Evolutionary conservation across 768 basidiomycete species (phyloP).

Genomic region (Lentinula sp.): DNA sequence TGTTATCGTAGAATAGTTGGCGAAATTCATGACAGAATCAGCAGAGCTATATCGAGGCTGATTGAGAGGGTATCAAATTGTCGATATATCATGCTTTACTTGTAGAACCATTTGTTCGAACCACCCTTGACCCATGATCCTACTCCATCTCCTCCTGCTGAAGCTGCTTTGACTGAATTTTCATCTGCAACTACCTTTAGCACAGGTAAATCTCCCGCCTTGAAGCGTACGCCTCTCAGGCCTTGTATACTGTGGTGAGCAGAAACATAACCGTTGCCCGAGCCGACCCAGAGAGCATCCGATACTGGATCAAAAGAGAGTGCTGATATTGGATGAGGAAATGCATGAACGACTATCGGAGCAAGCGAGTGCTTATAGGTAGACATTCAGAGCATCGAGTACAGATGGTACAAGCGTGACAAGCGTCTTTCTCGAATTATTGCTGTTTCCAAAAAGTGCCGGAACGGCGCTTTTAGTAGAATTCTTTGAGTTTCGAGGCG

Average conservation of each 20-base stretch:
- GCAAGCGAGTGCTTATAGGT: conserved; percentile 26
- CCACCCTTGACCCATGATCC: conserved; percentile 85
- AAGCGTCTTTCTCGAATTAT: too few relatives aligned
- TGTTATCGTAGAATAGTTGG: conserved; percentile 43
- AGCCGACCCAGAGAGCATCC: conserved; percentile 85
- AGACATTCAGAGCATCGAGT: conserved; percentile 12
- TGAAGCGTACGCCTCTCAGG: conserved; percentile 66
- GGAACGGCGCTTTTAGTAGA: too few relatives aligned
- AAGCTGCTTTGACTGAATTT: conserved; percentile 62
- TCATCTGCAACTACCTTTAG: conserved; percentile 76
- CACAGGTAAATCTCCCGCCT: conserved; percentile 64
- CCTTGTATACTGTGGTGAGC: conserved; percentile 59
- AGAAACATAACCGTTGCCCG: conserved; percentile 60
- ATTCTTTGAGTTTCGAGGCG: too few relatives aligned
- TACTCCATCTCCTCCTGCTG: conserved; percentile 43
- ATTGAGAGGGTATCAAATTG: not conserved
- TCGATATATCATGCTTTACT: not conserved
- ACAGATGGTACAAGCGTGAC: too few relatives aligned
- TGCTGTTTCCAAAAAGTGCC: too few relatives aligned
- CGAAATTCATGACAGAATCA: conserved; percentile 33
- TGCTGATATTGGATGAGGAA: conserved; percentile 57
- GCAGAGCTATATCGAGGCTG: conserved; percentile 17
- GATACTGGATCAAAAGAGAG: conserved; percentile 88
- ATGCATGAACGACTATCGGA: conserved; percentile 25
- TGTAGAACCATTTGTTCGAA: conserved; percentile 71